A percentile compares a stretch with the other conserved stretches of the same genome.
Conservation (phyloP, 179 eudicot genomes). For the Corrigiola litoralis region DNA sequence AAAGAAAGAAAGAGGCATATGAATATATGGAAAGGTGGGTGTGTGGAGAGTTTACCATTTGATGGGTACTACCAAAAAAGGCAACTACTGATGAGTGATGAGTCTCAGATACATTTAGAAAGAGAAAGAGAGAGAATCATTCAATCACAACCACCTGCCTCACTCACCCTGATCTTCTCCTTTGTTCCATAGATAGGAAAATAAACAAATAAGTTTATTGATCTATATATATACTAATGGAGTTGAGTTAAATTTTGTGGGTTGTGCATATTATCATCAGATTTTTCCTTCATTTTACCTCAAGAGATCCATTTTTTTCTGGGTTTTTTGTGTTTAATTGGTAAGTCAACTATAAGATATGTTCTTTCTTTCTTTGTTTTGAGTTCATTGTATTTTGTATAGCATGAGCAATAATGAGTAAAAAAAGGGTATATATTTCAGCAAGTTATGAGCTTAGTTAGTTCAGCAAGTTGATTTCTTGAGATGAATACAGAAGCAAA, state of each 20-base stretch:
- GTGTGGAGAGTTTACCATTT: slow-evolving; percentile 18
- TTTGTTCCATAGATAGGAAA: neutral
- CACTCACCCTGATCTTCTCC: slow-evolving; percentile 2
- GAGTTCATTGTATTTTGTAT: too few relatives aligned
- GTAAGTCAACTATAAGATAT: too few relatives aligned
- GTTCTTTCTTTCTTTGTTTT: too few relatives aligned
- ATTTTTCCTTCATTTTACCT: neutral
- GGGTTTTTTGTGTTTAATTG: neutral
- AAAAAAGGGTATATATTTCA: neutral
- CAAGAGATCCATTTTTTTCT: slow-evolving; percentile 13
- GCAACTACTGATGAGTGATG: slow-evolving; percentile 9
- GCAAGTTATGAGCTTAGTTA: neutral
- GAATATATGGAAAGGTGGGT: slow-evolving; percentile 17
- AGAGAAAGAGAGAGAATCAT: slow-evolving; percentile 11
- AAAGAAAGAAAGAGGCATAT: neutral
- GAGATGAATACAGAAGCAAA: too few relatives aligned
- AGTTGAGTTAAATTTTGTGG: neutral
- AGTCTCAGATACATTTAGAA: neutral
- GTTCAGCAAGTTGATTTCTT: too few relatives aligned
- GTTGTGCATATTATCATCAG: neutral
- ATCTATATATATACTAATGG: neutral
- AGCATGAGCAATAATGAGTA: neutral
- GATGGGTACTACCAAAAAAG: slow-evolving; percentile 27
- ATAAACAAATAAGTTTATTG: neutral
- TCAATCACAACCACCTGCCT: slow-evolving; percentile 23